Evolutionary conservation across 2,329 filamentous ascomycete genomes (phyloP).

Genomic region (Apiospora arundinis): DNA sequence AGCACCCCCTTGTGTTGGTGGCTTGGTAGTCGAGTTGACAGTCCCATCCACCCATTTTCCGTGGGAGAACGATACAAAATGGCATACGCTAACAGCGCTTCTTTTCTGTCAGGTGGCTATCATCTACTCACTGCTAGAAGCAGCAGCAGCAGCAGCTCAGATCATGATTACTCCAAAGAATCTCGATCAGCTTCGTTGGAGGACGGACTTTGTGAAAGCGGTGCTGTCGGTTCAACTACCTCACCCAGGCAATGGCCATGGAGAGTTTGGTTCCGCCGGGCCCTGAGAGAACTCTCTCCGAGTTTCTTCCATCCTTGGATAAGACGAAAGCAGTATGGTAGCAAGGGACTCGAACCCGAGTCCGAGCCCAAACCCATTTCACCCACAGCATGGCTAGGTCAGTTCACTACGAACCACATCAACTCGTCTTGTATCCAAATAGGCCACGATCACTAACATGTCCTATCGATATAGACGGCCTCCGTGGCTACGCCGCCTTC

Average conservation of each 20-base stretch:
- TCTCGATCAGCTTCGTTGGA: too few relatives aligned
- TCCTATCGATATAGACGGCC: slow-evolving; percentile 47
- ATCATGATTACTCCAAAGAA: not conserved
- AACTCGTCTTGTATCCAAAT: not conserved
- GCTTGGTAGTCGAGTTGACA: not conserved
- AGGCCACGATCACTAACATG: not conserved
- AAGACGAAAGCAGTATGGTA: not conserved
- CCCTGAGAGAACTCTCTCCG: not conserved
- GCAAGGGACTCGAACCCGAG: not conserved
- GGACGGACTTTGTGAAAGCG: not conserved
- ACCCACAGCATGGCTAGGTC: not conserved
- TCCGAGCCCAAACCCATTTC: not conserved
- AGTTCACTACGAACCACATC: not conserved
- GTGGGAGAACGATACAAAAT: not conserved
- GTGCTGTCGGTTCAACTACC: not conserved
- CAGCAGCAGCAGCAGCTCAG: not conserved
- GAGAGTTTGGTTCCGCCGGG: not conserved
- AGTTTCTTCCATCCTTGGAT: not conserved
- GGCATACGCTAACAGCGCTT: not conserved
- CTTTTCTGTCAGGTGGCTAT: not conserved
- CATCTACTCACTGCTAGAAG: not conserved
- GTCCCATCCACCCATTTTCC: not conserved
- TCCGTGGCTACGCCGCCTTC: slow-evolving; percentile 61
- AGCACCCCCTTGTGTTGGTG: not conserved
- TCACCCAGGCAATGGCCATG: not conserved